A percentile compares a stretch with the other conserved stretches of the same genome.
These are phyloP conservation scores for Alternaria burnsii DNA, from an alignment of 2,329 filamentous ascomycete genomes.

Conservation along the genomic window DNA sequence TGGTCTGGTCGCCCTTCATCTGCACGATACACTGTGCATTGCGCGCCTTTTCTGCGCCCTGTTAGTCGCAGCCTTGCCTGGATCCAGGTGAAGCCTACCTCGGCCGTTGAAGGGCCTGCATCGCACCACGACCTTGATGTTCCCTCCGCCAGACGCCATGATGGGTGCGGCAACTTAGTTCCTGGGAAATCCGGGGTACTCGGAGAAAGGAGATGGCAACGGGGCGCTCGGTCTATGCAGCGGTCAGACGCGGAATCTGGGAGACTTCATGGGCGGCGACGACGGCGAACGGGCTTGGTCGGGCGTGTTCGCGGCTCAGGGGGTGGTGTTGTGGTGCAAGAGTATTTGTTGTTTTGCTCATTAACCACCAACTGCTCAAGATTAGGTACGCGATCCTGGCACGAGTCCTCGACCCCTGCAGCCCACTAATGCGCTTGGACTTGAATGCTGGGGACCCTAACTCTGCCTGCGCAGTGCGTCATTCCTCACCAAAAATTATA, in stretches of 20 bases:
- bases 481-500: slow-evolving; percentile 8
- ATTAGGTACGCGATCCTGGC: slow-evolving; percentile 41
- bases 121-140: slow-evolving; percentile 99
- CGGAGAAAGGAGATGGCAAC: slow-evolving; percentile 25
- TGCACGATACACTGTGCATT: slow-evolving; percentile 95
- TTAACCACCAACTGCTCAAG: slow-evolving; percentile 29
- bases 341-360: slow-evolving; percentile 31
- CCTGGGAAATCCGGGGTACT: slow-evolving; percentile 15
- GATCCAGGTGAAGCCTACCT: slow-evolving; percentile 65
- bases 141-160: slow-evolving; percentile 84
- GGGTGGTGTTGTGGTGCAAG: slow-evolving; percentile 29
- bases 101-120: slow-evolving; percentile 93
- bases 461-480: slow-evolving; percentile 9
- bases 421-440: slow-evolving; percentile 8
- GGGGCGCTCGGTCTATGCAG: slow-evolving; percentile 22
- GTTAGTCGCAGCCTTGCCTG: slow-evolving; percentile 21
- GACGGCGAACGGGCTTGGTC: slow-evolving; percentile 1
- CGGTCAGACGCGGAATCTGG: slow-evolving; percentile 33
- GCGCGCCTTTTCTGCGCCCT: slow-evolving; percentile 80
- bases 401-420: slow-evolving; percentile 17
- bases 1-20: slow-evolving; percentile 92
- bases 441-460: slow-evolving; percentile 7
- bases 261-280: slow-evolving; percentile 43
- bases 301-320: slow-evolving; percentile 27
- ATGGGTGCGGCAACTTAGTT: slow-evolving; percentile 13